Evolutionary conservation across 2,329 filamentous ascomycete species (phyloP), one percentile per base, ranked within the genome.

Genomic region (Leptographium flavum): DNA sequence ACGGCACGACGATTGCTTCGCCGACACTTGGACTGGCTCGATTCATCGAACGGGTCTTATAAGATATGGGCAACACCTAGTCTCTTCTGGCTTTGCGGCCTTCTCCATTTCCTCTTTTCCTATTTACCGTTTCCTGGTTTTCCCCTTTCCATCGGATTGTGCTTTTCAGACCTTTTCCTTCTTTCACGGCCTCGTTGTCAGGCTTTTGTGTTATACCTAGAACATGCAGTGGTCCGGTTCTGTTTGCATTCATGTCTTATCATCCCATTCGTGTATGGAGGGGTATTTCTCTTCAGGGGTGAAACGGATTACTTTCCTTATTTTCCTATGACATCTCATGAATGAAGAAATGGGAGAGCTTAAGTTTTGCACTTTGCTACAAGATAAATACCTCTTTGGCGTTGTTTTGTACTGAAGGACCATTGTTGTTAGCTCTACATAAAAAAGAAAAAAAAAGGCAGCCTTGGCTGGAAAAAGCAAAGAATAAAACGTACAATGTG

Each of bases 401-500:
- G 39, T 22, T 31, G 17, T 31, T 41, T 17, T 9, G 14, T 14
- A 15, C n/a, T 32, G n/a, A 21, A 25, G 11, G 36, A n/a, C 17
- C 14, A 7, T 19, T 40, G 19, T 7, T 27, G 6, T 8, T 38
- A n/a, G 14, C 21, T 22, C 9, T 14, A 38, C 13, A 25, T 15
- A 7, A 15, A 25, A 23, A 25, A 41, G 21, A 41, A 41, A 41
- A 23, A 28, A 39, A 27, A 39, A 39, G 7, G 27, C 27, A 6
- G 37, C 23, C 21, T 45, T 9, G 9, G 33, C 17, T 23, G 25
- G 19, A 17, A 60, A 63, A n/a, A n/a, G n/a, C n/a, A n/a, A n/a
- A n/a, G n/a, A n/a, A n/a, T n/a, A n/a, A n/a, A n/a, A n/a, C n/a
- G n/a, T n/a, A n/a, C n/a, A n/a, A n/a, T n/a, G n/a, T n/a, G n/a